Percentiles rank a stretch among this genome's conserved stretches.
Evolutionary conservation across 192 early-diverging fungal species (phyloP).

Genomic region (Linnemannia schmuckeri): DNA sequence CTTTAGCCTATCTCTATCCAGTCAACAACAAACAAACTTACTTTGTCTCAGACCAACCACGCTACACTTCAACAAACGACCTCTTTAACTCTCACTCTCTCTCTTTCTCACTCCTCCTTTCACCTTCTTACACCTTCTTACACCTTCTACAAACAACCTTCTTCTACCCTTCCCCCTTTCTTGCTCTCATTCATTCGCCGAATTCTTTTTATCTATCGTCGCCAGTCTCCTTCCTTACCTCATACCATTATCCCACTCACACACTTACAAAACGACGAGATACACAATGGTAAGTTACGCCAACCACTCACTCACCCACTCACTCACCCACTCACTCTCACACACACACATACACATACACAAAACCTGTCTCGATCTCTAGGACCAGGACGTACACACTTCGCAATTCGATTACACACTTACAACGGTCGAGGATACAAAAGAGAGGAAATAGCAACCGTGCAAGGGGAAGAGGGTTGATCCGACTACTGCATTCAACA

Average conservation of each 20-base stretch:
- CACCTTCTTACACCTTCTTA: neutral
- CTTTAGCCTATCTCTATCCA: neutral
- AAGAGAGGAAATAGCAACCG: neutral
- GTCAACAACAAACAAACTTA: constrained; percentile 8
- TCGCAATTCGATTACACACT: neutral
- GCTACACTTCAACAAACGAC: neutral
- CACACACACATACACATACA: neutral
- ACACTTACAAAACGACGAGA: neutral
- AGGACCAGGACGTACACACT: neutral
- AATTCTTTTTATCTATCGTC: neutral
- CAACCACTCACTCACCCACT: neutral
- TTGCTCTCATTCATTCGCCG: neutral
- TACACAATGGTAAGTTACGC: neutral
- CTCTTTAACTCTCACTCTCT: neutral
- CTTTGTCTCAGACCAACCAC: constrained; percentile 16
- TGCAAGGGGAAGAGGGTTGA: neutral
- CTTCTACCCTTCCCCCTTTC: neutral
- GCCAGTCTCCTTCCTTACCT: neutral
- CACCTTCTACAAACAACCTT: neutral
- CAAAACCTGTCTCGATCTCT: neutral
- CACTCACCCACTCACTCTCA: neutral
- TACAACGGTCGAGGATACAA: neutral
- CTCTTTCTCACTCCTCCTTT: neutral
- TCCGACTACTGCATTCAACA: neutral
- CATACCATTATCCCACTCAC: neutral